Conservation (phyloP, 768 basidiomycete genomes). For the Pleurotus pulmonarius region DNA sequence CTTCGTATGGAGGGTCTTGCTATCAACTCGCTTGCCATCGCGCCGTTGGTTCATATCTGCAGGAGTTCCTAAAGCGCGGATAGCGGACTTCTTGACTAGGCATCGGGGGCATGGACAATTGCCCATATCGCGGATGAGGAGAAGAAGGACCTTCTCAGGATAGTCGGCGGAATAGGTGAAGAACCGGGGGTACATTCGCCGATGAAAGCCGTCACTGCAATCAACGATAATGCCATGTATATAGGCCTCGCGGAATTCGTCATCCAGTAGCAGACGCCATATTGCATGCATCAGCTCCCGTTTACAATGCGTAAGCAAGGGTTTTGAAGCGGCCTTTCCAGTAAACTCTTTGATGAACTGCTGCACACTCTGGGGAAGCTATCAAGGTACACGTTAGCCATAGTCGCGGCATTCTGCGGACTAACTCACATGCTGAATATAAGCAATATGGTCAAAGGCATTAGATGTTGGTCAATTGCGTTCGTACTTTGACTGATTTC, state of each 20-base stretch:
- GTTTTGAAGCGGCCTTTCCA: not conserved
- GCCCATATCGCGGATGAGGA: conserved; percentile 33
- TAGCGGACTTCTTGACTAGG: conserved; percentile 20
- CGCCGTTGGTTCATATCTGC: conserved; percentile 14
- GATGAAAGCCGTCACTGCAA: conserved; percentile 25
- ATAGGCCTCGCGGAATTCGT: conserved; percentile 29
- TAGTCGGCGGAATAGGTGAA: conserved; percentile 36
- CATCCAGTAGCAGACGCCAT: conserved; percentile 20
- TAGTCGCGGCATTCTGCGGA: not conserved
- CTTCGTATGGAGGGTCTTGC: not conserved
- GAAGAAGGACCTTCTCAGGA: conserved; percentile 33
- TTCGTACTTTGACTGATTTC: conserved; percentile 13
- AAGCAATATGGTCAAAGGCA: conserved; percentile 7
- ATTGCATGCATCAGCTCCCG: conserved; percentile 6
- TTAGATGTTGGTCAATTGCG: not conserved
- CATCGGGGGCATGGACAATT: conserved; percentile 33
- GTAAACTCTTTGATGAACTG: not conserved
- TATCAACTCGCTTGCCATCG: conserved; percentile 12
- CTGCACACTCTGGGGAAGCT: not conserved
- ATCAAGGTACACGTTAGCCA: not conserved
- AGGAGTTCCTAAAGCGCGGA: conserved; percentile 25
- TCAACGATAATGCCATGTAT: conserved; percentile 25
- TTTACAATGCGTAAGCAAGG: conserved; percentile 6
- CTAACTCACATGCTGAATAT: conserved; percentile 6
- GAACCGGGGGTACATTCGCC: conserved; percentile 27